phyloP scores from a whole-genome alignment of 129 eudicot genomes.

The Flaveria robusta region DNA sequence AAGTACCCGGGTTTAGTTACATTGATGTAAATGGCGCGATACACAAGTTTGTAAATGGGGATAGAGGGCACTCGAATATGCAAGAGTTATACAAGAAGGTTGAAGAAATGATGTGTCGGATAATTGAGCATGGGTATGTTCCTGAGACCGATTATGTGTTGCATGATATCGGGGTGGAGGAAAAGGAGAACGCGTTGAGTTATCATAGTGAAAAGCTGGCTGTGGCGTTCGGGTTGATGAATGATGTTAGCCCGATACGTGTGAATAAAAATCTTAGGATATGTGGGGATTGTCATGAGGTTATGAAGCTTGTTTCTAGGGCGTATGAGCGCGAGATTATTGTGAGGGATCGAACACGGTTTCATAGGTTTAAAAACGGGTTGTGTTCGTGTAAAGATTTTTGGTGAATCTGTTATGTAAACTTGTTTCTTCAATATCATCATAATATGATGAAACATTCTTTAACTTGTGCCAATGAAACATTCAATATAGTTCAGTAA shows the following conservation, averaged over 20 bases:
- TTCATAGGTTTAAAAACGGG: slow-evolving; percentile 75
- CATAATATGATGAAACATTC: no score
- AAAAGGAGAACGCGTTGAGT: slow-evolving; percentile 74
- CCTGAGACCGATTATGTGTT: slow-evolving; percentile 74
- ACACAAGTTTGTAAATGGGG: slow-evolving; percentile 79
- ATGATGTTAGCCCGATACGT: slow-evolving; percentile 37
- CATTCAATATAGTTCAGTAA: no score
- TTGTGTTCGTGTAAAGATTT: slow-evolving; percentile 79
- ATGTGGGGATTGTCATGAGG: slow-evolving; percentile 93
- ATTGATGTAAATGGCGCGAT: slow-evolving; percentile 59
- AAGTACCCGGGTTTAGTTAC: slow-evolving; percentile 88
- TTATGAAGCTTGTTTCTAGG: slow-evolving; percentile 78
- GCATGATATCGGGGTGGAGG: slow-evolving; percentile 90
- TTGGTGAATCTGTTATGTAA: slow-evolving; percentile 45
- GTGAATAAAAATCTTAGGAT: slow-evolving; percentile 84
- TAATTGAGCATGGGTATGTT: slow-evolving; percentile 64
- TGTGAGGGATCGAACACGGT: slow-evolving; percentile 85
- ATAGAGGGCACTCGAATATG: slow-evolving; percentile 53
- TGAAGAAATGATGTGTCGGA: slow-evolving; percentile 67
- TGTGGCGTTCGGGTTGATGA: slow-evolving; percentile 72
- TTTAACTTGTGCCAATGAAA: no score
- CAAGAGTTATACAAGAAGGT: slow-evolving; percentile 64
- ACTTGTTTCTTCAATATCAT: no score
- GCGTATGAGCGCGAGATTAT: slow-evolving; percentile 74
- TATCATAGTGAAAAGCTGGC: slow-evolving; percentile 93